A percentile compares a stretch with the other conserved stretches of the same genome.
These are phyloP conservation scores for Cyclotella baltica DNA, from an alignment of 108 stramenopile genomes.

Conservation along the genomic window DNA sequence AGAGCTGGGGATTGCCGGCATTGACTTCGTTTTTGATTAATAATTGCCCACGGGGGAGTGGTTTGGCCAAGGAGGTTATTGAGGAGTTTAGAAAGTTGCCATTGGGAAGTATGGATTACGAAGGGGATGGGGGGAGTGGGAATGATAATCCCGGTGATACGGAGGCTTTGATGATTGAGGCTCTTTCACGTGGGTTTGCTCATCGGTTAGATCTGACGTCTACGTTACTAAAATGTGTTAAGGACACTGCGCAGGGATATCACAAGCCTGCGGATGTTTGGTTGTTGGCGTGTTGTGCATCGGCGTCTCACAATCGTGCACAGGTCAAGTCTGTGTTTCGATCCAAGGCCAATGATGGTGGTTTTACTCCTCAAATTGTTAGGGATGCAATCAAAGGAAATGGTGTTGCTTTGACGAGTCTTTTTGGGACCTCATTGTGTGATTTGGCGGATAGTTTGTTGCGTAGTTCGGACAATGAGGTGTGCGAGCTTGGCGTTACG, in stretches of 20 bases:
- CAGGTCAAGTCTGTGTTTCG: constrained; percentile 49
- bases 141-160: constrained; percentile 1
- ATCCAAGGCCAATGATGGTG: constrained; percentile 42
- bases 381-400: constrained; percentile 43
- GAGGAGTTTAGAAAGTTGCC: constrained; percentile 50
- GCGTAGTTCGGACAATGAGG: constrained; percentile 20
- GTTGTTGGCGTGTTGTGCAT: constrained; percentile 55
- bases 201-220: constrained; percentile 45
- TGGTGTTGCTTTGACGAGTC: constrained; percentile 36
- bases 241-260: constrained; percentile 26
- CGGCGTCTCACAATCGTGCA: constrained; percentile 53
- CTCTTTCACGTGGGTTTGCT: constrained; percentile 45
- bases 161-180: constrained; percentile 44
- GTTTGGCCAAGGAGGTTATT: constrained; percentile 41
- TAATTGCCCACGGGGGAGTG: constrained; percentile 31
- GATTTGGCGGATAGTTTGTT: constrained; percentile 53
- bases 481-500: constrained; percentile 43
- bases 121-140: constrained; percentile 8
- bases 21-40: constrained; percentile 54
- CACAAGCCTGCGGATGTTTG: constrained; percentile 55
- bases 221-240: constrained; percentile 44
- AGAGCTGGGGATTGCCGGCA: constrained; percentile 52
- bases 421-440: constrained; percentile 40
- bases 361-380: constrained; percentile 36
- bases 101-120: constrained; percentile 21